A percentile compares a stretch with the other conserved stretches of the same genome.
These are phyloP conservation scores for Blastobotrys terrestris DNA, from an alignment of 805 yeast species.

Conservation along the genomic window DNA sequence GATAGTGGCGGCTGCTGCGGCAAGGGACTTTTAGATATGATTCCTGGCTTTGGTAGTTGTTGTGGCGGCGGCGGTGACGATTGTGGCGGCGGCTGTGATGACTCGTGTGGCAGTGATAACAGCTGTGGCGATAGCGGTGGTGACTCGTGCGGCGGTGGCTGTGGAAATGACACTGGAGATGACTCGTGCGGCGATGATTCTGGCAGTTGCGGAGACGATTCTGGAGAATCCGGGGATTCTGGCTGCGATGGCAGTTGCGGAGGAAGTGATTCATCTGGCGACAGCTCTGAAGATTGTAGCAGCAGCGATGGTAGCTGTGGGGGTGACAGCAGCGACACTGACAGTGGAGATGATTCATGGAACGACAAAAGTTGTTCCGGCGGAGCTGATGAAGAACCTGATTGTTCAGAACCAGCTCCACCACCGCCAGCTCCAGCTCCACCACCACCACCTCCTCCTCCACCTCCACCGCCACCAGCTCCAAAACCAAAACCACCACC, in stretches of 20 bases:
- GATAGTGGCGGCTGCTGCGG: background rate
- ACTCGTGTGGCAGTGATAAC: background rate
- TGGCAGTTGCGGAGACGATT: background rate
- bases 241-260: background rate
- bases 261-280: background rate
- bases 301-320: background rate
- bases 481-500: background rate
- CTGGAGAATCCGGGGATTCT: no score
- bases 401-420: background rate
- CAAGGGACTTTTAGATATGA: background rate
- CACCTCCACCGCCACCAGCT: no score
- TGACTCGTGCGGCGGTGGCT: background rate
- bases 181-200: background rate
- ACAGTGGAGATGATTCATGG: background rate
- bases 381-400: background rate
- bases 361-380: background rate
- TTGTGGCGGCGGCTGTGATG: background rate
- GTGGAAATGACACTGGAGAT: background rate
- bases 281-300: background rate
- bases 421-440: background rate
- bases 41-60: background rate
- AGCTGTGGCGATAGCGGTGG: background rate
- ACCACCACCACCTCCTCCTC: background rate
- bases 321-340: background rate
- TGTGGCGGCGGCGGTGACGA: background rate